Base-by-base conservation (phyloP, 345 rosid species). In the Populus tremula region DNA sequence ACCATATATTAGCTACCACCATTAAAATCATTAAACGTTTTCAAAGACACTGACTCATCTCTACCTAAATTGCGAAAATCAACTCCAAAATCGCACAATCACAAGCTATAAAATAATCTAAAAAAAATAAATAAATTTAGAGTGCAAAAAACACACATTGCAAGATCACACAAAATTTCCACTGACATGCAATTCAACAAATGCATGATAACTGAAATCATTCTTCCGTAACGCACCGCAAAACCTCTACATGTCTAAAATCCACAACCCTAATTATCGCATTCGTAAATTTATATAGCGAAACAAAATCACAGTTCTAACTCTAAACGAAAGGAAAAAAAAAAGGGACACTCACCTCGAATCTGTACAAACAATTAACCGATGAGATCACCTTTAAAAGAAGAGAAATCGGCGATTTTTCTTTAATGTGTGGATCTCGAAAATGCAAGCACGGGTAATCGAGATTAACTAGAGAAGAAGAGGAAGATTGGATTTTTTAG, bases 391-490 rank as follows among this genome's bases (percentile, higher is more conserved):
- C 25, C 36, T 45, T 14, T 6, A 33, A 3, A 33, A 3, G 35
- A 33, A 33, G 35, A 33, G 35, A 53, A 59, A 80, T n/a, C 21
- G 35, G 11, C 45, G 71, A 83, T 75, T 77, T 78, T 20, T 31
- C 61, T 62, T 53, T 53, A 11, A 69, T n/a, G 35, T 9, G 69
- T 65, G 69, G 83, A 81, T 80, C 68, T 67, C 70, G 65, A 41
- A 8, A 76, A 74, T 83, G 85, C 85, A 84, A 54, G 53, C 13
- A 75, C 67, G n/a, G 43, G 49, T 59, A 18, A 18, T 53, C 27
- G 66, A 39, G 63, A 45, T 8, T 36, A 54, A 43, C 1, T 29
- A 27, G 59, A 73, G 76, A 36, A 47, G 17, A 77, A 64, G 33
- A 56, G 27, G 27, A 59, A 64, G 53, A 68, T n/a, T 23, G 63